These are phyloP conservation scores for Podaxis sp. DNA, from an alignment of 768 basidiomycete species.

Conservation along the genomic window DNA sequence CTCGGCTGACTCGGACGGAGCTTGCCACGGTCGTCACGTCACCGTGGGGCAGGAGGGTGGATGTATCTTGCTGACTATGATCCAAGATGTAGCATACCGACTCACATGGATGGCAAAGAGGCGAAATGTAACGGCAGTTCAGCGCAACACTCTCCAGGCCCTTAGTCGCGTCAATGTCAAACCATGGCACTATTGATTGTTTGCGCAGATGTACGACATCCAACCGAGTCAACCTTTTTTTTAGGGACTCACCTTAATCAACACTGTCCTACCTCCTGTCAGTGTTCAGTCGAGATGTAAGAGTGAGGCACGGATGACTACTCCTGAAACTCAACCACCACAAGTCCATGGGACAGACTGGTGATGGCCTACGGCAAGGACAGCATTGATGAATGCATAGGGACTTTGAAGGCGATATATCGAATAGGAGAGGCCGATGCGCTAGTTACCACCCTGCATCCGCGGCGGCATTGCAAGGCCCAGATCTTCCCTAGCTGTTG, in stretches of 20 bases:
- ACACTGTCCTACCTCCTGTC: neutral
- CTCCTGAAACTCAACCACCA: too few relatives aligned
- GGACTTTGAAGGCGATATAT: neutral
- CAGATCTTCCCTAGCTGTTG: too few relatives aligned
- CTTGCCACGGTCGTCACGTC: neutral
- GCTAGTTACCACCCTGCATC: too few relatives aligned
- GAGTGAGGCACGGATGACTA: too few relatives aligned
- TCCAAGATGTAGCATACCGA: conserved; percentile 1
- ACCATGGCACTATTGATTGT: neutral
- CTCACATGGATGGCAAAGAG: neutral
- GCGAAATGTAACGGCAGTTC: neutral
- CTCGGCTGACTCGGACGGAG: neutral
- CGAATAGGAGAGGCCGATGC: neutral
- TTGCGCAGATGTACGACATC: neutral
- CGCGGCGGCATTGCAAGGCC: too few relatives aligned
- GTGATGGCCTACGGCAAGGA: neutral
- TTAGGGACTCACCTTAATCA: neutral
- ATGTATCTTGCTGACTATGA: neutral
- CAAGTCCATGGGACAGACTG: neutral
- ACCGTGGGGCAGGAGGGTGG: neutral
- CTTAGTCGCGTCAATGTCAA: conserved; percentile 11
- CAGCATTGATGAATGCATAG: neutral
- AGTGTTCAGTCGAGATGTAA: neutral
- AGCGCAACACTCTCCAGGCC: neutral
- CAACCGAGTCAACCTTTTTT: neutral